A percentile compares a stretch with the other conserved stretches of the same genome.
Evolutionary conservation across 306 rosid species (phyloP).

Genomic region (Malus sieversii): DNA sequence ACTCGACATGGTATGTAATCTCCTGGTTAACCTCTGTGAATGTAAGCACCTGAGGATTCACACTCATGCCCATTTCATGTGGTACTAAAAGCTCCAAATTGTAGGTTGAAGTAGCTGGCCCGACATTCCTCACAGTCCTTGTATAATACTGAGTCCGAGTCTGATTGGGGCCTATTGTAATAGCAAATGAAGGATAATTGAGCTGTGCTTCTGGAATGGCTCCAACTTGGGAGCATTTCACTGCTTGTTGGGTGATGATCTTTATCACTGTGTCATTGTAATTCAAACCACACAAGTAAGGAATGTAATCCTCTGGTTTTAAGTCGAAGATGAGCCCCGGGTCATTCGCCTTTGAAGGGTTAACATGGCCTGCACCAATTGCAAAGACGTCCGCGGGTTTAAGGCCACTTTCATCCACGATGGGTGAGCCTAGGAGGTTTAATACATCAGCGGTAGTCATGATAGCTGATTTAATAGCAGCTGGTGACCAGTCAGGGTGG

Average conservation of each 20-base stretch:
- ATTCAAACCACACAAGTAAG: slow-evolving; percentile 55
- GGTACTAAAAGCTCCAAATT: slow-evolving; percentile 19
- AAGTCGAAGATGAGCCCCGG: slow-evolving; percentile 39
- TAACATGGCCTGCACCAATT: slow-evolving; percentile 50
- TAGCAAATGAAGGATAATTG: slow-evolving; percentile 45
- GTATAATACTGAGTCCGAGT: slow-evolving; percentile 26
- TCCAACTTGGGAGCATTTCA: slow-evolving; percentile 24
- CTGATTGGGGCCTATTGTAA: slow-evolving; percentile 13
- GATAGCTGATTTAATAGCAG: slow-evolving; percentile 49
- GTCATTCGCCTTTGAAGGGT: slow-evolving; percentile 40
- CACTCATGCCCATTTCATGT: slow-evolving; percentile 11
- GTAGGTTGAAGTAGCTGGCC: slow-evolving; percentile 31
- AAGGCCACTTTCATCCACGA: not conserved
- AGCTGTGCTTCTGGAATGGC: slow-evolving; percentile 32
- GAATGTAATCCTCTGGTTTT: slow-evolving; percentile 35
- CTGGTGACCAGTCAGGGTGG: slow-evolving; percentile 66
- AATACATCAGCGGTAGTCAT: slow-evolving; percentile 12
- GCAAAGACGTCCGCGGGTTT: slow-evolving; percentile 35
- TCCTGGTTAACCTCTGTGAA: slow-evolving; percentile 38
- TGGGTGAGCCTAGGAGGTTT: slow-evolving; percentile 4
- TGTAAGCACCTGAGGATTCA: slow-evolving; percentile 20
- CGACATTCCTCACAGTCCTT: slow-evolving; percentile 46
- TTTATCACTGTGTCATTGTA: slow-evolving; percentile 35
- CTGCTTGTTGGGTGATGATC: slow-evolving; percentile 14
- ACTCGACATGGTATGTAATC: slow-evolving; percentile 15